A percentile compares a stretch with the other conserved stretches of the same genome.
Evolutionary conservation across 176 grass and related monocot genomes (phyloP).

Genomic region (Tuctoria greenei): DNA sequence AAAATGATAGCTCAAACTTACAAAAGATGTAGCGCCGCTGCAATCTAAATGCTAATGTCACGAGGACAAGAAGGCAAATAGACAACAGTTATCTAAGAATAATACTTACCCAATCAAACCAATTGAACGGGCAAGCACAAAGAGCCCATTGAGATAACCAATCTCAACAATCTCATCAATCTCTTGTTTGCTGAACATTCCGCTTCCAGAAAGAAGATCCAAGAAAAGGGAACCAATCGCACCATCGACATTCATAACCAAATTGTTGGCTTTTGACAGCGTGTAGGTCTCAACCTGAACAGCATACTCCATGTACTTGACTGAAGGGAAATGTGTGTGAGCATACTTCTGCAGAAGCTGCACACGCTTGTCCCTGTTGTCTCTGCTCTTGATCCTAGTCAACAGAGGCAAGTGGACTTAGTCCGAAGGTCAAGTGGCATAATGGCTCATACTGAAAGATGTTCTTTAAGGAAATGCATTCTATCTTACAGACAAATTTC

Average conservation of each 20-base stretch:
- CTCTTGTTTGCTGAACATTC: constrained; percentile 96
- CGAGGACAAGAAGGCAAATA: not conserved
- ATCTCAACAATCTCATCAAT: constrained; percentile 95
- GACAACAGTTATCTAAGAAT: not conserved
- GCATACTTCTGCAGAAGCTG: constrained; percentile 97
- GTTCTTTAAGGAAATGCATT: not conserved
- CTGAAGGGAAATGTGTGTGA: constrained; percentile 83
- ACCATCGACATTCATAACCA: constrained; percentile 81
- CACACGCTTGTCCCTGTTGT: constrained; percentile 98
- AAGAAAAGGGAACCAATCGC: constrained; percentile 94
- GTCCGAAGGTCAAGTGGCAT: constrained; percentile 1
- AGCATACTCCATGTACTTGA: constrained; percentile 94
- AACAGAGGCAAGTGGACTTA: constrained; percentile 6
- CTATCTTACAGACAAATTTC: not conserved
- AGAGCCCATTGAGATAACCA: constrained; percentile 95
- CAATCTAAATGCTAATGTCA: not conserved
- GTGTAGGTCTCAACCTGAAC: constrained; percentile 92
- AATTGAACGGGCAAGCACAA: constrained; percentile 94
- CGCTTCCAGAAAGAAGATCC: constrained; percentile 93
- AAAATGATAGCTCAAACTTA: constrained; percentile 8
- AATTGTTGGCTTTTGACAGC: constrained; percentile 88
- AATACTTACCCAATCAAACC: constrained; percentile 82
- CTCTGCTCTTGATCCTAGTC: constrained; percentile 93
- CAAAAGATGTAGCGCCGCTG: not conserved
- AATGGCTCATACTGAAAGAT: not conserved